Evolutionary conservation across 2,329 filamentous ascomycete species (phyloP).

Genomic region (Nemania serpens): DNA sequence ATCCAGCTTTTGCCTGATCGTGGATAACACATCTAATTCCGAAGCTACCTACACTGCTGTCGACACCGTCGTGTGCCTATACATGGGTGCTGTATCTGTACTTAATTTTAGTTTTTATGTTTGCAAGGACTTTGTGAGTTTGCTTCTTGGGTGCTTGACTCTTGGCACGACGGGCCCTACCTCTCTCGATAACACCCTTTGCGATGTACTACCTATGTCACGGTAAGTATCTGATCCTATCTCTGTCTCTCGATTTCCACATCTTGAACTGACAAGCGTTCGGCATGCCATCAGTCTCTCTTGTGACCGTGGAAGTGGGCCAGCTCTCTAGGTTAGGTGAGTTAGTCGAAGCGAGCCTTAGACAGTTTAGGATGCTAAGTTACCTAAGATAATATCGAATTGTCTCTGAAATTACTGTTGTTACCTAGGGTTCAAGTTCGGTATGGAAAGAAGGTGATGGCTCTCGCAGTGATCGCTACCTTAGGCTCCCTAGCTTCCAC

Average conservation of each 20-base stretch:
- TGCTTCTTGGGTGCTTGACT: neutral
- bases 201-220: too few relatives aligned
- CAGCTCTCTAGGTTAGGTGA: too few relatives aligned
- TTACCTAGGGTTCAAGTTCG: neutral
- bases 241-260: too few relatives aligned
- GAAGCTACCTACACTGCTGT: constrained; percentile 2
- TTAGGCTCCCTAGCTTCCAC: constrained; percentile 26
- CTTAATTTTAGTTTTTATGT: constrained; percentile 16
- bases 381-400: neutral
- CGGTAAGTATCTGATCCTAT: too few relatives aligned
- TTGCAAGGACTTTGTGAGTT: neutral
- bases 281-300: too few relatives aligned
- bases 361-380: neutral
- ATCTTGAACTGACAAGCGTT: too few relatives aligned
- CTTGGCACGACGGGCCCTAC: neutral
- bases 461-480: neutral
- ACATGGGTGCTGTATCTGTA: neutral
- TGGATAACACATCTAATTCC: constrained; percentile 19
- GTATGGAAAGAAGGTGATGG: neutral
- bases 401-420: neutral
- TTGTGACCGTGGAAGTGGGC: too few relatives aligned
- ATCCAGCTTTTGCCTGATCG: constrained; percentile 23
- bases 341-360: too few relatives aligned
- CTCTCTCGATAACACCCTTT: too few relatives aligned
- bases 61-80: neutral